phyloP scores from a whole-genome alignment of 2,329 filamentous ascomycete genomes.

The Microcyclosporella mali region DNA sequence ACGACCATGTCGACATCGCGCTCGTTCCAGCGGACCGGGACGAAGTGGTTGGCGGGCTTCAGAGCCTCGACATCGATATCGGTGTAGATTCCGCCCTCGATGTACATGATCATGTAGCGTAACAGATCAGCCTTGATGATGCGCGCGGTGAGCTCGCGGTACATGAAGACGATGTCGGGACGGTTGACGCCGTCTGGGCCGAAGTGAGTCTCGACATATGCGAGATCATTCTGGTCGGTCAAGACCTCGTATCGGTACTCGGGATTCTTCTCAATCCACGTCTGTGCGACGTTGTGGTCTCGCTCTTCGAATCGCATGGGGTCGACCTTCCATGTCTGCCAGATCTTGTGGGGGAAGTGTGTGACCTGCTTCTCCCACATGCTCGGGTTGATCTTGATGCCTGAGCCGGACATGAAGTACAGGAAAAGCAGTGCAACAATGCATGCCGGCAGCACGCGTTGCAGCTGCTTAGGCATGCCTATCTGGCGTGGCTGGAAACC shows the following conservation, averaged over 20 bases:
- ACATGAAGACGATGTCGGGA: slow-evolving; percentile 58
- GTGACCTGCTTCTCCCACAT: slow-evolving; percentile 19
- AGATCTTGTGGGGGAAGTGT: slow-evolving; percentile 61
- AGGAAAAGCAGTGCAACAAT: slow-evolving; percentile 41
- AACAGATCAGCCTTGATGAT: slow-evolving; percentile 64
- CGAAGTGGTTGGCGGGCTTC: slow-evolving; percentile 50
- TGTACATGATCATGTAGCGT: slow-evolving; percentile 62
- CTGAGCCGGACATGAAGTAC: slow-evolving; percentile 37
- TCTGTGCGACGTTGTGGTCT: slow-evolving; percentile 54
- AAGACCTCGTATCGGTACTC: slow-evolving; percentile 62
- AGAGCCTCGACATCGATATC: slow-evolving; percentile 56
- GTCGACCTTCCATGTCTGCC: slow-evolving; percentile 71
- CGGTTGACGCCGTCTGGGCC: slow-evolving; percentile 60
- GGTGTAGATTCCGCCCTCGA: slow-evolving; percentile 56
- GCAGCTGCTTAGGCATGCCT: slow-evolving; percentile 44
- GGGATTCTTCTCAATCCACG: slow-evolving; percentile 63
- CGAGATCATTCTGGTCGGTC: slow-evolving; percentile 61
- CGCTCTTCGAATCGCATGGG: slow-evolving; percentile 60
- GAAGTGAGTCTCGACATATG: slow-evolving; percentile 63
- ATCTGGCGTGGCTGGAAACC: slow-evolving; percentile 18
- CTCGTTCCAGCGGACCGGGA: slow-evolving; percentile 58
- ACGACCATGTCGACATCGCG: slow-evolving; percentile 65
- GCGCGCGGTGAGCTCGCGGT: slow-evolving; percentile 53
- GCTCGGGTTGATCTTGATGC: slow-evolving; percentile 9
- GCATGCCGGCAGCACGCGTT: slow-evolving; percentile 45